A percentile compares a stretch with the other conserved stretches of the same genome.
Conservation (phyloP, 2,329 filamentous ascomycete species). For the Talaromyces sp. region DNA sequence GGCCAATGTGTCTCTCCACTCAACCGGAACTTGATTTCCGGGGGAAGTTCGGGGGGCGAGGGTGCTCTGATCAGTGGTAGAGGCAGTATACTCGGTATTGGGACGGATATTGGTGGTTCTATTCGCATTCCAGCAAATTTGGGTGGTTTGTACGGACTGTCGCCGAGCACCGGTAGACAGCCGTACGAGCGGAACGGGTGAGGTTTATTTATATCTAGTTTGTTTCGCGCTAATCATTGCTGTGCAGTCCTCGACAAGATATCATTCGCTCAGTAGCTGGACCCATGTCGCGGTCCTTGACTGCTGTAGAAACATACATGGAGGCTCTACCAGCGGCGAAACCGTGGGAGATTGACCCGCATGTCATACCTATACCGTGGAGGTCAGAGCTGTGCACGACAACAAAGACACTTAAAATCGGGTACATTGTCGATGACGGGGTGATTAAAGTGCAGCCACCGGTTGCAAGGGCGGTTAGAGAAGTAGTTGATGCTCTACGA, state of each 20-base stretch:
- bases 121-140: slow-evolving; percentile 33
- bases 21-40: slow-evolving; percentile 55
- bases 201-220: slow-evolving; percentile 18
- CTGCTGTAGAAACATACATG: slow-evolving; percentile 27
- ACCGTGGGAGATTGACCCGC: slow-evolving; percentile 30
- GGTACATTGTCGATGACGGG: slow-evolving; percentile 54
- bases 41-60: slow-evolving; percentile 63
- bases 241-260: slow-evolving; percentile 19
- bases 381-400: slow-evolving; percentile 17
- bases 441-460: slow-evolving; percentile 57
- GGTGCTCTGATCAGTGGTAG: slow-evolving; percentile 54
- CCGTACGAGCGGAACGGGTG: slow-evolving; percentile 30
- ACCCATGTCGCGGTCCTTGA: slow-evolving; percentile 21
- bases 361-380: slow-evolving; percentile 33
- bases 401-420: slow-evolving; percentile 48
- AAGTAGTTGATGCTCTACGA: slow-evolving; percentile 50
- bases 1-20: slow-evolving; percentile 59
- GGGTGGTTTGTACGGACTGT: slow-evolving; percentile 27
- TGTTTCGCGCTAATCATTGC: slow-evolving; percentile 14
- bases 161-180: slow-evolving; percentile 31
- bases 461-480: slow-evolving; percentile 49
- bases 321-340: slow-evolving; percentile 24
- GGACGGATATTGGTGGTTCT: slow-evolving; percentile 54
- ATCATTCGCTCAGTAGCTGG: slow-evolving; percentile 23
- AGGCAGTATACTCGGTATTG: slow-evolving; percentile 55